Evolutionary conservation across 306 rosid species (phyloP), one percentile per base, ranked within the genome.

Genomic region (Cucurbita ficifolia): DNA sequence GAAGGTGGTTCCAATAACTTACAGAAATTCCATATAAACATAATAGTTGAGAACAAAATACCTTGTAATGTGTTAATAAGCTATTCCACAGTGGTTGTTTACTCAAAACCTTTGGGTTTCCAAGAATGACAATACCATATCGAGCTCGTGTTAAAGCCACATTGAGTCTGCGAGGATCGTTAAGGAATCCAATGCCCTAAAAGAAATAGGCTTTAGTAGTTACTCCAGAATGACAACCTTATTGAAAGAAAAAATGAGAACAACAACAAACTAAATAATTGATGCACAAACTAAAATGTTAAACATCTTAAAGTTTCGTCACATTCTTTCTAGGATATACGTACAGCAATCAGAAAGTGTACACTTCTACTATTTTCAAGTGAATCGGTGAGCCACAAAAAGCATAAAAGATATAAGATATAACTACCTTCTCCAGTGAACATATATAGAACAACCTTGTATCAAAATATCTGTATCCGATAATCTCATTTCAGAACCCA

Each of bases 111-210:
- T 95, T 95, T 22, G 99, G 99, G 81, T 95, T 95, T 72, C 99
- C 99, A 78, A 95, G 87, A 84, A 95, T 87, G 79, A 95, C 99
- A 79, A 95, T 95, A 73, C 99, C 99, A 84, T 91, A 95, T 77
- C 99, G 88, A 79, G 99, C 97, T 38, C 99, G 91, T 48, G 99
- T 95, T 77, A 95, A 72, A 76, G 99, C 99, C 83, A 95, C 99
- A 83, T 95, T 95, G 51, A 95, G 97, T 88, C 99, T 85, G 54
- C 99, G 87, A 42, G 99, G 99, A 83, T 95, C 99, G 58, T 95
- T 95, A 51, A 95, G 85, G 78, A 95, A 95, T 63, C 99, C 99
- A 77, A 95, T 95, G 77, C 99, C 99, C 99, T 95, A 84, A 57
- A 76, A 68, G 72, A 62, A 22, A 10, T 63, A 56, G 75, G 50